Evolutionary conservation across 2,329 filamentous ascomycete species (phyloP), one percentile per base, ranked within the genome.

Genomic region (Aaosphaeria pasadenensis): DNA sequence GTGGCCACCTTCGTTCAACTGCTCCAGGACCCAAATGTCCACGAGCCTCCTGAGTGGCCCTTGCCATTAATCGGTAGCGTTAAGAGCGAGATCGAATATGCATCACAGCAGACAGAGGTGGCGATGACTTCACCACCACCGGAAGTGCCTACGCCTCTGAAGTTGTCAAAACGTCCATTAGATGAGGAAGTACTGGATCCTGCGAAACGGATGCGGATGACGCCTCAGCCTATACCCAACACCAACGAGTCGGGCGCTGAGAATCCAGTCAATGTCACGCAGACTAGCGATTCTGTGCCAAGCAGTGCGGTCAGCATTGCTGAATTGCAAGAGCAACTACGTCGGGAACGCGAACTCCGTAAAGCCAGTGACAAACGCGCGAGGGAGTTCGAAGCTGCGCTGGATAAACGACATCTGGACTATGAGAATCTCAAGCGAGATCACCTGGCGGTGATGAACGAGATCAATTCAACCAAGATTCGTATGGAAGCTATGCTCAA

Each of bases 231-330:
- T 30, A 52, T 52, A 24, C 33, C 33, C 13, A 9, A 36, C 33
- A 11, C 39, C 9, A 17, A 11, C 6, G 7, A 17, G 31, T 9
- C 9, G 17, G 28, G 32, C 42, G 33, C 7, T 45, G 2, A 24
- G 49, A 11, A 41, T 33, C n/a, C 56, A 28, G 31, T 13, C 28
- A 69, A 73, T 5, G 52, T 69, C 24, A 73, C 71, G 1, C 71
- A 68, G 29, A 58, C 74, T 42, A 76, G 71, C 47, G 72, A 76
- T 51, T 75, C 73, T 0, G 60, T 73, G 46, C 64, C 63, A 6
- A 60, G 63, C 7, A 63, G 62, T 5, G 55, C 57, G 24, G 47
- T 36, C 5, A 50, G 57, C 24, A 33, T 44, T 29, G 24, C 43
- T 43, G 31, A 47, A 48, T 30, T 47, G 43, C 57, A 44, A 50